A percentile compares a stretch with the other conserved stretches of the same genome.
Evolutionary conservation across 768 basidiomycete species (phyloP).

Genomic region (Psilocybe cubensis): DNA sequence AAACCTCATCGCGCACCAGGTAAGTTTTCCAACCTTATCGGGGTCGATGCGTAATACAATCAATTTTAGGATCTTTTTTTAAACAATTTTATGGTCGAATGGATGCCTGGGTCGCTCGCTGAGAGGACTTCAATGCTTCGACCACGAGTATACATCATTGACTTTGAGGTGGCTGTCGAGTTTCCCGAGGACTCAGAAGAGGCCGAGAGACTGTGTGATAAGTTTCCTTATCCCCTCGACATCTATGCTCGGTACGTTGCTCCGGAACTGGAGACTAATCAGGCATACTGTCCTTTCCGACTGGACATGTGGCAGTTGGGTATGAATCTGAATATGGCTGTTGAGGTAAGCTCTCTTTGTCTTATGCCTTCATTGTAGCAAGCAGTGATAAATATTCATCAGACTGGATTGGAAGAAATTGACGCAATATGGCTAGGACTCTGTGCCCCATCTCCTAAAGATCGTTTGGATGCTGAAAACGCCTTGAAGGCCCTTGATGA

Average conservation of each 20-base stretch:
- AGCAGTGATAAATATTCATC: background rate
- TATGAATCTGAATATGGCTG: background rate
- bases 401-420: background rate
- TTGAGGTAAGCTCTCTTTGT: background rate
- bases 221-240: background rate
- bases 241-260: constrained; percentile 1
- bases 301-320: constrained; percentile 4
- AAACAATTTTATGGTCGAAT: constrained; percentile 12
- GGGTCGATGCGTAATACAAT: background rate
- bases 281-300: constrained; percentile 13
- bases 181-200: constrained; percentile 2
- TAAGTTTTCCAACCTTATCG: background rate
- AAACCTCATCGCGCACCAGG: constrained; percentile 7
- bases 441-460: background rate
- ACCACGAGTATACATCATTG: constrained; percentile 15
- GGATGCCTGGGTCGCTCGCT: constrained; percentile 3
- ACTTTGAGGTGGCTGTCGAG: constrained; percentile 15
- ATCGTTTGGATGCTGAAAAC: background rate
- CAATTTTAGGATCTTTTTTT: constrained; percentile 13
- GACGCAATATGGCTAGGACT: background rate
- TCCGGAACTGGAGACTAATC: background rate
- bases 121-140: background rate
- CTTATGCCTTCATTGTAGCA: background rate
- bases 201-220: background rate
- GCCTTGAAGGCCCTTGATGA: background rate